phyloP scores from a whole-genome alignment of 2,329 filamentous ascomycete species.

The Onygenales sp. region DNA sequence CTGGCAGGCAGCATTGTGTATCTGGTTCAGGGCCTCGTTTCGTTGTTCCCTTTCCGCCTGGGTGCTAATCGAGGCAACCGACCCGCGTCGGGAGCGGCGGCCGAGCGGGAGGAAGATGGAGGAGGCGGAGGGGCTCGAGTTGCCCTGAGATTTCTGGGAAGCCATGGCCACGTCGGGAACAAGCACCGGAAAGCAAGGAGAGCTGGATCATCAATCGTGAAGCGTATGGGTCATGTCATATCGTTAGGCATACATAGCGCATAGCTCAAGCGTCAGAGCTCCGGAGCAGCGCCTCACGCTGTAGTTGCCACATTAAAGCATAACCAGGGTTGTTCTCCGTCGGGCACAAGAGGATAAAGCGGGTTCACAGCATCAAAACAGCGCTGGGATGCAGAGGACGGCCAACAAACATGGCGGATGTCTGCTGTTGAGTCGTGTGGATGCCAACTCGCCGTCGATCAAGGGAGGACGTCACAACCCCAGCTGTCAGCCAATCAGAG shows the following conservation, averaged over 20 bases:
- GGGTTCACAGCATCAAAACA: no score
- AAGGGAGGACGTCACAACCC: slow-evolving; percentile 5
- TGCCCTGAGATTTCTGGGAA: slow-evolving; percentile 27
- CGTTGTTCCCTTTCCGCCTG: slow-evolving; percentile 64
- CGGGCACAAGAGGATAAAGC: no score
- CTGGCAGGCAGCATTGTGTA: slow-evolving; percentile 80
- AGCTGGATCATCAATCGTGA: not conserved
- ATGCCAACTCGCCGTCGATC: not conserved
- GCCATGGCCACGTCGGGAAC: slow-evolving; percentile 19
- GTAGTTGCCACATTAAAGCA: no score
- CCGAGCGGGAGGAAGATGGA: slow-evolving; percentile 36
- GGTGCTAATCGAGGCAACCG: slow-evolving; percentile 40
- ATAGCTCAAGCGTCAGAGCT: not conserved
- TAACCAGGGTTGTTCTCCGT: no score
- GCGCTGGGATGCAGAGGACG: not conserved
- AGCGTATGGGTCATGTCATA: not conserved
- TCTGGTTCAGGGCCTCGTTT: slow-evolving; percentile 70
- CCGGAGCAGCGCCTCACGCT: not conserved
- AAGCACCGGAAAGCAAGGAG: not conserved
- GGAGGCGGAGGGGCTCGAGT: slow-evolving; percentile 35
- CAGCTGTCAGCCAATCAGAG: slow-evolving; percentile 4
- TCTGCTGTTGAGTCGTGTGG: not conserved
- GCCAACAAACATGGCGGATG: not conserved
- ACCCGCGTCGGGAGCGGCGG: slow-evolving; percentile 33
- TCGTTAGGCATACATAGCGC: not conserved